Evolutionary conservation across 2,329 filamentous ascomycete species (phyloP).

Genomic region (Colletotrichum brevisporum): DNA sequence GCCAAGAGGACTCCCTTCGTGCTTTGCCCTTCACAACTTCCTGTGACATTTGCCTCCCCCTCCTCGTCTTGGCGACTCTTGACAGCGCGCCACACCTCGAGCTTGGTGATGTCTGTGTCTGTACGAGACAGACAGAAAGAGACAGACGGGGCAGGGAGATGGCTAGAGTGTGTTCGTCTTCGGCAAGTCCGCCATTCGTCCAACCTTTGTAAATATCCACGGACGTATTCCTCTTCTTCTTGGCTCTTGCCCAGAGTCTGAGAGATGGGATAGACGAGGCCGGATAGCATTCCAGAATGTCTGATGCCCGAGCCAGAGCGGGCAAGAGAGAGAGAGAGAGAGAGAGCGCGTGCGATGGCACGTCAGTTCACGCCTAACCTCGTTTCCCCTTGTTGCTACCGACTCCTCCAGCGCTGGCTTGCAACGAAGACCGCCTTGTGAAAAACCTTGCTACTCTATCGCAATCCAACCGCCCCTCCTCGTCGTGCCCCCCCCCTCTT

Average conservation of each 20-base stretch:
- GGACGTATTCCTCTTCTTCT: not conserved
- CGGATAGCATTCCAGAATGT: too few relatives aligned
- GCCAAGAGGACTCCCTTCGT: slow-evolving; percentile 3
- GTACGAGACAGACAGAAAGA: not conserved
- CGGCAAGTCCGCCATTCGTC: slow-evolving; percentile 4
- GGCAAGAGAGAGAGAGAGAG: too few relatives aligned
- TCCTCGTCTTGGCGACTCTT: not conserved
- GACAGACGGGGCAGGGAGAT: not conserved
- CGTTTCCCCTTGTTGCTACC: not conserved
- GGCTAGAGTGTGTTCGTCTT: too few relatives aligned
- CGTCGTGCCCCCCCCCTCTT: not conserved
- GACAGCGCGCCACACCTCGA: not conserved
- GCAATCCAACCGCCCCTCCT: not conserved
- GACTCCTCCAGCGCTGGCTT: too few relatives aligned
- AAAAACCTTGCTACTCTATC: not conserved
- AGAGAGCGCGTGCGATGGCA: not conserved
- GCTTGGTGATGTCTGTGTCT: not conserved
- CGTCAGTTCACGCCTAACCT: not conserved
- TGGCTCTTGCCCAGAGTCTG: not conserved
- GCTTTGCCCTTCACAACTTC: not conserved
- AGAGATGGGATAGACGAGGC: not conserved
- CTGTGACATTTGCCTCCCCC: too few relatives aligned
- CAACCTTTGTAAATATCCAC: not conserved
- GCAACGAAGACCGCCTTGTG: not conserved
- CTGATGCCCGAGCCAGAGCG: too few relatives aligned